Conservation (phyloP, 352 stramenopile genomes). For the Thalassiosira oceanica region DNA sequence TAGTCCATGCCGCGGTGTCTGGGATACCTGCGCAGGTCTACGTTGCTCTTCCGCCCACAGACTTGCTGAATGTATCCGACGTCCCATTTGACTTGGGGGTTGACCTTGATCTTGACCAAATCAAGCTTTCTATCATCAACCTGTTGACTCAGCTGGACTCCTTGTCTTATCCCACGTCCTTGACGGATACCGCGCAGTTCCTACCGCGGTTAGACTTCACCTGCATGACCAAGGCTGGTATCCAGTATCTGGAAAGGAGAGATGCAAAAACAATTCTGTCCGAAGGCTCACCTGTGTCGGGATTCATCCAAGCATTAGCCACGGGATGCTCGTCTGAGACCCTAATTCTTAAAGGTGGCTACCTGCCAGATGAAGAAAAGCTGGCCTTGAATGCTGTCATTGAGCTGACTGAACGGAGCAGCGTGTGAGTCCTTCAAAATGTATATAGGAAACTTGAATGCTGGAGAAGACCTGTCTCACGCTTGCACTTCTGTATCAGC, state of each 20-base stretch:
- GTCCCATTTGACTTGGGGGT: too few relatives aligned
- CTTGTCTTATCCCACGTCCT: conserved; percentile 11
- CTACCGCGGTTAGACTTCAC: conserved; percentile 20
- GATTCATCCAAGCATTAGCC: conserved; percentile 28
- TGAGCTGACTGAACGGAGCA: not conserved
- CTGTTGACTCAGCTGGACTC: conserved; percentile 11
- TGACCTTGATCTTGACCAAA: conserved; percentile 9
- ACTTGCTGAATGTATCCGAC: conserved; percentile 4
- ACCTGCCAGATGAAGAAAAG: conserved; percentile 15
- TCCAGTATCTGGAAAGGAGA: too few relatives aligned
- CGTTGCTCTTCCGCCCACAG: conserved; percentile 4
- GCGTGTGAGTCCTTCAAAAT: too few relatives aligned
- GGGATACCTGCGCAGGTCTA: conserved; percentile 20
- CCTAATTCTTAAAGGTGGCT: conserved; percentile 26
- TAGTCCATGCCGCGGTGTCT: conserved; percentile 13
- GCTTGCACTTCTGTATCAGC: too few relatives aligned
- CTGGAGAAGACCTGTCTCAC: too few relatives aligned
- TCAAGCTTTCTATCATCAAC: conserved; percentile 20
- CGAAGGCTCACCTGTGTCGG: too few relatives aligned
- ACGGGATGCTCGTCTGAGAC: conserved; percentile 20
- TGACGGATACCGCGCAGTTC: conserved; percentile 11
- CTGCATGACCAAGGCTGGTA: conserved; percentile 24
- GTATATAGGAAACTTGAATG: too few relatives aligned
- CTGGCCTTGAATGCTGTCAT: conserved; percentile 18
- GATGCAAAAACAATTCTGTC: too few relatives aligned